These are phyloP conservation scores for Globisporangium cylindrosporum DNA, from an alignment of 352 stramenopile genomes.

Conservation along the genomic window DNA sequence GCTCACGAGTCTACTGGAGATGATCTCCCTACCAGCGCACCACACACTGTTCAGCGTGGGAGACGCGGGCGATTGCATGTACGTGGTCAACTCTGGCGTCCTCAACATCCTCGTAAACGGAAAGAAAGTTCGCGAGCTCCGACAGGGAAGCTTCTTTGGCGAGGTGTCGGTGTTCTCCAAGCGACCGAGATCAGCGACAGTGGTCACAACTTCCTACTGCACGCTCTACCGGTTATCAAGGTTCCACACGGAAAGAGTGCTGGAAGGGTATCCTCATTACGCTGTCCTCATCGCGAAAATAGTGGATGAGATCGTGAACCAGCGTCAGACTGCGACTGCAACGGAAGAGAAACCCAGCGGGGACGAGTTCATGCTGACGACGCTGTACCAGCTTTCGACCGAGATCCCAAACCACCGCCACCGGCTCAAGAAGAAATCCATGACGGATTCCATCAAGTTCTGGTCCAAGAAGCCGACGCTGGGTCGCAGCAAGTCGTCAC, in stretches of 20 bases:
- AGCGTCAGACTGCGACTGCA: conserved; percentile 20
- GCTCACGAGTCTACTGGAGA: conserved; percentile 42
- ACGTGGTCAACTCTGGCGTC: conserved; percentile 57
- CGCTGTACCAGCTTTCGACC: conserved; percentile 43
- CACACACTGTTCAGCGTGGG: conserved; percentile 33
- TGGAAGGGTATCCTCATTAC: conserved; percentile 61
- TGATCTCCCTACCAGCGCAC: conserved; percentile 39
- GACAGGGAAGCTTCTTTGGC: conserved; percentile 65
- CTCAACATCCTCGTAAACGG: conserved; percentile 59
- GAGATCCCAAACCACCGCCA: conserved; percentile 8
- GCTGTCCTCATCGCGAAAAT: conserved; percentile 35
- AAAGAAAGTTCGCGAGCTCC: conserved; percentile 59
- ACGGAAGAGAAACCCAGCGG: neutral
- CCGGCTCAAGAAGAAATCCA: conserved; percentile 10
- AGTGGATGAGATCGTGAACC: conserved; percentile 49
- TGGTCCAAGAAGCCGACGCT: conserved; percentile 8
- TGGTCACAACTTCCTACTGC: conserved; percentile 57
- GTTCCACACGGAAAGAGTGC: conserved; percentile 58
- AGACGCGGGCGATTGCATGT: conserved; percentile 50
- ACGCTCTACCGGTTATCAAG: conserved; percentile 64
- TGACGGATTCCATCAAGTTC: neutral
- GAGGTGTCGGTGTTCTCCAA: conserved; percentile 72
- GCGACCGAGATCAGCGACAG: conserved; percentile 48
- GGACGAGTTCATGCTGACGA: conserved; percentile 57
- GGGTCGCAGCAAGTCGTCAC: conserved; percentile 49